These are phyloP conservation scores for Aegilops longissima DNA, from an alignment of 176 grass and related monocot species.

Conservation along the genomic window DNA sequence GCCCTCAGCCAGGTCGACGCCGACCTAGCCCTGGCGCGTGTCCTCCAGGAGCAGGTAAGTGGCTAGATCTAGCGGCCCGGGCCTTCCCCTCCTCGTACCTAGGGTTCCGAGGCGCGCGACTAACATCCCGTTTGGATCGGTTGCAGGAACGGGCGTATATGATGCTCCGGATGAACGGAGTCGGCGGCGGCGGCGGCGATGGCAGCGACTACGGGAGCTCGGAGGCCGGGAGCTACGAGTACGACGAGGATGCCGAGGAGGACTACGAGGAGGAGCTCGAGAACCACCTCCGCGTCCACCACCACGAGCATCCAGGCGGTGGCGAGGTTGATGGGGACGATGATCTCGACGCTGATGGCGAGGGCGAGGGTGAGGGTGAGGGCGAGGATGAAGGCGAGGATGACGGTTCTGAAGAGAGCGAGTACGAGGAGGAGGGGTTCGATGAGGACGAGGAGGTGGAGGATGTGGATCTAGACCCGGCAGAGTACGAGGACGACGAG, in stretches of 20 bases:
- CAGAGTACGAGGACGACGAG: slow-evolving; percentile 80
- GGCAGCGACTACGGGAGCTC: slow-evolving; percentile 92
- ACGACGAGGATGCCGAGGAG: slow-evolving; percentile 63
- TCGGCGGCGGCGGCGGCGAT: slow-evolving; percentile 35
- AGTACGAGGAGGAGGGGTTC: slow-evolving; percentile 74
- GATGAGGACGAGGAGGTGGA: slow-evolving; percentile 69
- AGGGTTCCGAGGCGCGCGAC: slow-evolving; percentile 26
- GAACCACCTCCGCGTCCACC: slow-evolving; percentile 51
- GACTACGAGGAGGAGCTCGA: slow-evolving; percentile 56
- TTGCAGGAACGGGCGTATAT: slow-evolving; percentile 96
- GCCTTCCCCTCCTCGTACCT: not conserved
- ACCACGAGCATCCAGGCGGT: slow-evolving; percentile 33
- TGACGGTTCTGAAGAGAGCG: slow-evolving; percentile 59
- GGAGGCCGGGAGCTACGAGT: slow-evolving; percentile 81
- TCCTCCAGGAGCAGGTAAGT: slow-evolving; percentile 89
- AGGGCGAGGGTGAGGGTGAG: slow-evolving; percentile 17
- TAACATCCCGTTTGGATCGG: slow-evolving; percentile 36
- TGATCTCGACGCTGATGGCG: slow-evolving; percentile 25
- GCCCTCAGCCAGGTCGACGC: slow-evolving; percentile 94
- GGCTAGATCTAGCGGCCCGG: slow-evolving; percentile 31
- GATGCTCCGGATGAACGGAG: slow-evolving; percentile 79
- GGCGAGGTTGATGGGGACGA: not conserved
- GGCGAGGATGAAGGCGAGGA: slow-evolving; percentile 25
- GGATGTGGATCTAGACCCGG: slow-evolving; percentile 53
- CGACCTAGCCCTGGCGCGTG: slow-evolving; percentile 91